These are phyloP conservation scores for Striga asiatica DNA, from an alignment of 257 asterid species.

Conservation along the genomic window DNA sequence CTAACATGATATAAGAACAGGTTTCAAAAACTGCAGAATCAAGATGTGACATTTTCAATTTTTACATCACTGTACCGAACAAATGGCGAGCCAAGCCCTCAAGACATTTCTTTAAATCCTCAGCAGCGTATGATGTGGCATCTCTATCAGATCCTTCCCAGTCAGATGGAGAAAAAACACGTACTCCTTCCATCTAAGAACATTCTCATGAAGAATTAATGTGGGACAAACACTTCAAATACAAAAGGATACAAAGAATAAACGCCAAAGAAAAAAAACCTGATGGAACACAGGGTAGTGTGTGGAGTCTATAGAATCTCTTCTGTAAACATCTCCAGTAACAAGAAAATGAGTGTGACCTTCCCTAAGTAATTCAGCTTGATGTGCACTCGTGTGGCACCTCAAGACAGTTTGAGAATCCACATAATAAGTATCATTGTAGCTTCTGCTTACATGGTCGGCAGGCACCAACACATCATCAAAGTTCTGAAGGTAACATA, in stretches of 20 bases:
- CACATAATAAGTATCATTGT: conserved; percentile 87
- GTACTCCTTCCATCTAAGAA: conserved; percentile 90
- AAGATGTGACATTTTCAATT: conserved; percentile 2
- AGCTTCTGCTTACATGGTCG: conserved; percentile 66
- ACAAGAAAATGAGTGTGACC: conserved; percentile 63
- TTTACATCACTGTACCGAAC: conserved; percentile 35
- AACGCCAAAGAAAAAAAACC: conserved; percentile 29
- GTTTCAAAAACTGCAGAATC: background rate
- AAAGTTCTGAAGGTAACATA: conserved; percentile 52
- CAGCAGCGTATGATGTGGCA: conserved; percentile 71
- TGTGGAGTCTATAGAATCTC: conserved; percentile 92
- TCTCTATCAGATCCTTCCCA: conserved; percentile 72
- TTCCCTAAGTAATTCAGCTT: conserved; percentile 65
- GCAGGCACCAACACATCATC: conserved; percentile 87
- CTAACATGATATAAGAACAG: no score
- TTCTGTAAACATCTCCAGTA: conserved; percentile 76
- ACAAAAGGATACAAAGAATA: background rate
- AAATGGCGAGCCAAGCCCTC: conserved; percentile 85
- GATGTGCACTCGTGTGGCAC: conserved; percentile 99
- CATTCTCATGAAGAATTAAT: conserved; percentile 11
- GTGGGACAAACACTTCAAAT: background rate
- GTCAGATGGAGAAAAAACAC: conserved; percentile 66
- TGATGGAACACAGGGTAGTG: conserved; percentile 99
- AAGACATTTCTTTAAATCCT: conserved; percentile 83
- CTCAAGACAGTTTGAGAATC: conserved; percentile 87